Base-by-base conservation (phyloP, 345 rosid genomes). In the Eucalyptus melliodora region DNA sequence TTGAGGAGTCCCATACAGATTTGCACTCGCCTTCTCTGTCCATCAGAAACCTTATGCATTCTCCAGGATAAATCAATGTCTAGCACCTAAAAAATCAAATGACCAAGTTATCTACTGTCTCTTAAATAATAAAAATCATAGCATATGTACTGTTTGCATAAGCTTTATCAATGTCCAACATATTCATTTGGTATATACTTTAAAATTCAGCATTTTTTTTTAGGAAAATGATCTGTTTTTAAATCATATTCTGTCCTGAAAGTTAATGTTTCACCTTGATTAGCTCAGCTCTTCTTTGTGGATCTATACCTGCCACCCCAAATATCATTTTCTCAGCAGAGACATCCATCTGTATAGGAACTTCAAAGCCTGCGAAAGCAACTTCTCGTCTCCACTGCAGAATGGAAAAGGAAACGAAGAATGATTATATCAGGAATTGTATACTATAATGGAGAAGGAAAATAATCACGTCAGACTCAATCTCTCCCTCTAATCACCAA, bases 1-100 rank as follows among this genome's bases (percentile, higher is more conserved):
- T 89, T 96, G 85, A 98, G 96, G 87, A 98, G 98, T 89, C 99
- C 99, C 99, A 98, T 97, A 90, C 99, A 97, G 53, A 98, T 98
- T 92, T 98, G 99, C 72, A 98, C 99, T 60, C 98, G 95, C 91
- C 99, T 95, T 94, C 99, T 95, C 92, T 98, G 98, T 50, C 99
- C 99, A 92, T 96, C 99, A 6, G 99, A 98, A 72, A 96, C 99
- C 96, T 94, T 98, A 91, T 98, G 99, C 96, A 98, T 89, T 93
- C 98, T 96, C 99, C 99, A 98, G 67, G 97, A 94, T 59, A 96
- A 93, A 94, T 97, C 98, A 50, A 97, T 92, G 93, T 92, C 98
- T 89, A 97, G 92, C 40, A 97, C 98, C 99, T 97, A 88, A 55
- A 80, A 27, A 51, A 88, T 67, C 88, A 59, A 31, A 45, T 87